Evolutionary conservation across 768 basidiomycete species (phyloP), one percentile per base, ranked within the genome.

Genomic region (Suillus plorans): DNA sequence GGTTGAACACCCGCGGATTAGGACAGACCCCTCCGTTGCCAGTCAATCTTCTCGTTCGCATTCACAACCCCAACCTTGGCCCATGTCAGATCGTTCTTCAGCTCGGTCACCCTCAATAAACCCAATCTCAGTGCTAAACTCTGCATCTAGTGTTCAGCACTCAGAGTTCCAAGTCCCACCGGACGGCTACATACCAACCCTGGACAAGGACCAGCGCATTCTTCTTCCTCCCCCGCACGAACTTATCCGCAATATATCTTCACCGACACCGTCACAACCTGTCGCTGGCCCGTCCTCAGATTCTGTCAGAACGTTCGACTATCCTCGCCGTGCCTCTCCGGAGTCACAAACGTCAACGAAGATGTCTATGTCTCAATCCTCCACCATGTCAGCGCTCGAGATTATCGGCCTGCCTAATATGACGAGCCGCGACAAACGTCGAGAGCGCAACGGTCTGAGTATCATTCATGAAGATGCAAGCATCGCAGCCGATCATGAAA

Each of bases 171-270:
- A 73, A 10, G 57, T 81, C 10, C 84, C 79, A 8, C 84, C 82
- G 0, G 85, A 86, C n/a, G 78, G 76, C 5, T 86, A 76, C 63
- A 84, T 86, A 62, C 85, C 86, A 0, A 77, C n/a, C 55, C 80
- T 65, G 44, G 80, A 76, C 16, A 64, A 75, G 0, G 75, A 80
- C 63, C 75, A 76, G 12, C 71, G 75, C 22, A 84, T 84, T 20
- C 65, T 72, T 5, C 74, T 86, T n/a, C 84, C 84, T 6, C 80
- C 85, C 22, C 86, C 86, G 1, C 82, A 85, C 62, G 84, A 80
- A 64, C 65, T 86, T 22, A 77, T 74, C 20, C 72, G 71, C 42
- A 63, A 4, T 45, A 65, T 74, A 34, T 66, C 74, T 22, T 77
- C 76, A 34, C 71, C 74, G 8, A 67, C 73, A 4, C 73, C 69